These are phyloP conservation scores for Brassica cretica DNA, from an alignment of 345 rosid species.

Conservation along the genomic window DNA sequence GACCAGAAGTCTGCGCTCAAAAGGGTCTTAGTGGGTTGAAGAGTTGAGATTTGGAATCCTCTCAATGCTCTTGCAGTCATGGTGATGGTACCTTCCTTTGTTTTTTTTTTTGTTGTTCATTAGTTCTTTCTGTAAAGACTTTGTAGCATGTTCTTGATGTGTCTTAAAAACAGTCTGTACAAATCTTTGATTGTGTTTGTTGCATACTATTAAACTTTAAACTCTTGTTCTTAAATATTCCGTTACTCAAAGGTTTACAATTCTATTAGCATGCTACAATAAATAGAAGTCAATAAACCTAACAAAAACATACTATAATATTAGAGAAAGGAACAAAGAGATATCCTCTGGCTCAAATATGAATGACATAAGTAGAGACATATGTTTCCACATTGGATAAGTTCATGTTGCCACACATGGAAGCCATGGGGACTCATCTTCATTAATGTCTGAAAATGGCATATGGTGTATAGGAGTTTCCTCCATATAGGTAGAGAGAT, in stretches of 20 bases:
- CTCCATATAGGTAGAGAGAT: slow-evolving; percentile 7
- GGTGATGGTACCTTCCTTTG: not conserved
- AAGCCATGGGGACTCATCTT: not conserved
- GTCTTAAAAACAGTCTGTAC: slow-evolving; percentile 18
- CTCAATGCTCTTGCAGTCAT: not conserved
- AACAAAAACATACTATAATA: slow-evolving; percentile 12
- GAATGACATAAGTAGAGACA: slow-evolving; percentile 11
- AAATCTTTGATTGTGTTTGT: slow-evolving; percentile 16
- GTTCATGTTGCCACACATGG: not conserved
- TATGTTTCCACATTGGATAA: slow-evolving; percentile 10
- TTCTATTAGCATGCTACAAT: not conserved
- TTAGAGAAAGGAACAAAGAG: slow-evolving; percentile 23
- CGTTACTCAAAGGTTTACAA: slow-evolving; percentile 9
- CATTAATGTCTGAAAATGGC: slow-evolving; percentile 4
- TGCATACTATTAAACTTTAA: not conserved
- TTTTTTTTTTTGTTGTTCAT: not conserved
- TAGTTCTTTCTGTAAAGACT: not conserved
- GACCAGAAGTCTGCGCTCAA: slow-evolving; percentile 81
- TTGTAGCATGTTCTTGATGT: not conserved
- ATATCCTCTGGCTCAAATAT: not conserved
- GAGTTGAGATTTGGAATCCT: not conserved
- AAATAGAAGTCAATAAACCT: not conserved
- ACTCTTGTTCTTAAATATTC: not conserved
- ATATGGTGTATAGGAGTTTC: not conserved
- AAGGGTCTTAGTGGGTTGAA: slow-evolving; percentile 61